These are phyloP conservation scores for Boletus rubropictus DNA, from an alignment of 768 basidiomycete genomes.

Conservation along the genomic window DNA sequence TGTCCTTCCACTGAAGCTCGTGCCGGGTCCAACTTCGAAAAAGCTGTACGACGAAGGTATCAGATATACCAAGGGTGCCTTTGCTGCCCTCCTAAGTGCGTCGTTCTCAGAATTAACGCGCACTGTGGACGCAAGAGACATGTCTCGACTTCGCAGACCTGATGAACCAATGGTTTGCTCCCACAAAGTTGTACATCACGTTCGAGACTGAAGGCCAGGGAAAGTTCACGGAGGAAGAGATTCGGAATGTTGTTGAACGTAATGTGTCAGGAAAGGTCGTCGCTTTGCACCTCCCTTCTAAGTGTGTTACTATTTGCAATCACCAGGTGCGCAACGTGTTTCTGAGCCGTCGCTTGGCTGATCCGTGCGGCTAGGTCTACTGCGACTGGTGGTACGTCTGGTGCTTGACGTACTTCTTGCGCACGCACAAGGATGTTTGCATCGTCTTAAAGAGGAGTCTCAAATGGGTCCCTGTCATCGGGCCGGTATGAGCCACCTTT, in stretches of 20 bases:
- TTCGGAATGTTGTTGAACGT: conserved; percentile 50
- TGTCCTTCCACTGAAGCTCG: conserved; percentile 57
- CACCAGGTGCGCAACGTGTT: conserved; percentile 62
- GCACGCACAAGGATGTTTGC: conserved; percentile 65
- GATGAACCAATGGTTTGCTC: conserved; percentile 79
- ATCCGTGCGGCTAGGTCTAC: conserved; percentile 47
- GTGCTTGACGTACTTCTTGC: conserved; percentile 71
- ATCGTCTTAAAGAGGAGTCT: conserved; percentile 92
- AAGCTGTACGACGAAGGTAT: conserved; percentile 64
- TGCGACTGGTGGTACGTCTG: conserved; percentile 88
- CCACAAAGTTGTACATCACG: conserved; percentile 64
- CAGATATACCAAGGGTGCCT: conserved; percentile 77
- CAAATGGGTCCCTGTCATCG: conserved; percentile 79
- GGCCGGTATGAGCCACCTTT: conserved; percentile 57
- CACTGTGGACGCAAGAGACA: neutral
- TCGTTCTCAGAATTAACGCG: conserved; percentile 12
- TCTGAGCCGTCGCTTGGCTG: neutral
- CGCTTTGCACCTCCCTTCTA: conserved; percentile 65
- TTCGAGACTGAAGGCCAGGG: conserved; percentile 69
- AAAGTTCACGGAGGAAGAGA: conserved; percentile 53
- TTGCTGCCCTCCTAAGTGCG: conserved; percentile 69
- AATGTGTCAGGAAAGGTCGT: conserved; percentile 52
- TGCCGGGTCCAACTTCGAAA: conserved; percentile 54
- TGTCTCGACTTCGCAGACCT: conserved; percentile 44
- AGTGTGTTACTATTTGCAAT: conserved; percentile 83